Conservation (phyloP, 1,139 yeast species). For the Hemisphaericaspora lyxosophila region DNA sequence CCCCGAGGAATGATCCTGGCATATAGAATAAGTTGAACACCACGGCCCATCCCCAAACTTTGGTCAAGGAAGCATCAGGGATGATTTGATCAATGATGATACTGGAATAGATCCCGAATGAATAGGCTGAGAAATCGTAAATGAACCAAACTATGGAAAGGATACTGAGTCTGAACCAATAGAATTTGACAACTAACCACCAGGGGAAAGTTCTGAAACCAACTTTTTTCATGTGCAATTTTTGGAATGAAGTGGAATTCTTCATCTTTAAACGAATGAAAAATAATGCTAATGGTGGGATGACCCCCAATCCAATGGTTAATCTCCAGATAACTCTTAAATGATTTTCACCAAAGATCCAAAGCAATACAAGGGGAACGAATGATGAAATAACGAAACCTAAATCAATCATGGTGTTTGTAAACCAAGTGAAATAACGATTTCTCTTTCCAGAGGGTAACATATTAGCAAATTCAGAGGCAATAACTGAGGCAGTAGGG, state of each 20-base stretch:
- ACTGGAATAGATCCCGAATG: slow-evolving; percentile 82
- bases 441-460: slow-evolving; percentile 82
- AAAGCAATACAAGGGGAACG: slow-evolving; percentile 80
- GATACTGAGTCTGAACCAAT: slow-evolving; percentile 75
- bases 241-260: slow-evolving; percentile 70
- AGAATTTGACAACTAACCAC: slow-evolving; percentile 67
- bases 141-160: slow-evolving; percentile 85
- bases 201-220: slow-evolving; percentile 54
- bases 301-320: slow-evolving; percentile 89
- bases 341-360: slow-evolving; percentile 75
- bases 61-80: slow-evolving; percentile 49
- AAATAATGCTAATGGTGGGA: slow-evolving; percentile 79
- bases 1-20: slow-evolving; percentile 89
- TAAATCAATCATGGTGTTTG: slow-evolving; percentile 81
- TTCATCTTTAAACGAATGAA: slow-evolving; percentile 72
- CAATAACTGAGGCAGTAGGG: slow-evolving; percentile 90
- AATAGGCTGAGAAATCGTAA: slow-evolving; percentile 84
- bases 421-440: slow-evolving; percentile 85
- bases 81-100: slow-evolving; percentile 60
- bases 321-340: slow-evolving; percentile 88
- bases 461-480: slow-evolving; percentile 84
- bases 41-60: slow-evolving; percentile 89
- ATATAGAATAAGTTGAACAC: slow-evolving; percentile 84
- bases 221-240: slow-evolving; percentile 66
- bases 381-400: slow-evolving; percentile 86